phyloP scores from a whole-genome alignment of 352 stramenopile species.

The Phytopythium litorale region DNA sequence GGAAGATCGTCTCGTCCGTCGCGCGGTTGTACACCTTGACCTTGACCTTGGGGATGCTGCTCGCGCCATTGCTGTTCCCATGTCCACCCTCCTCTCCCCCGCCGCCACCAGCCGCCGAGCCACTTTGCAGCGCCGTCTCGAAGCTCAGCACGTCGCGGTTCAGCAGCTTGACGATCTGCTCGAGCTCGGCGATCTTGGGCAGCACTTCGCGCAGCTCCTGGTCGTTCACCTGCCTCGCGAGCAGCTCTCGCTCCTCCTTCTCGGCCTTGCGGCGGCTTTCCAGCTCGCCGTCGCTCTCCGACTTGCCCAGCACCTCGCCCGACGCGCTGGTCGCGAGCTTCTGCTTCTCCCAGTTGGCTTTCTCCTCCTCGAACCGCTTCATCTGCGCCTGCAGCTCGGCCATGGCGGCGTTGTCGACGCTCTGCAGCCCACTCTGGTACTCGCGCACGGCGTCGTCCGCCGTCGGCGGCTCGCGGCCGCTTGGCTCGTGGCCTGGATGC shows the following conservation, averaged over 20 bases:
- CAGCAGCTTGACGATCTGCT: constrained; percentile 89
- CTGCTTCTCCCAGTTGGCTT: constrained; percentile 85
- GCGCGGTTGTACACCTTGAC: constrained; percentile 89
- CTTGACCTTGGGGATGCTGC: constrained; percentile 82
- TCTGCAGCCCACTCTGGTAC: constrained; percentile 85
- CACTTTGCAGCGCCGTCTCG: constrained; percentile 87
- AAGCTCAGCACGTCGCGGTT: constrained; percentile 91
- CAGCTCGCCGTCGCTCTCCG: not conserved
- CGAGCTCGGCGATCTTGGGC: constrained; percentile 90
- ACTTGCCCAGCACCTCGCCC: not conserved
- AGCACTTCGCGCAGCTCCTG: constrained; percentile 91
- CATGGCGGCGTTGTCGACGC: constrained; percentile 61
- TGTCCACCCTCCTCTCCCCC: constrained; percentile 5
- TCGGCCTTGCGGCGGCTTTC: constrained; percentile 22
- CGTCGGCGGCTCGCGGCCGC: constrained; percentile 47
- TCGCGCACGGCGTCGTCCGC: constrained; percentile 85
- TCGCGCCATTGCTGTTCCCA: constrained; percentile 18
- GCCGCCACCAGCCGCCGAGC: constrained; percentile 10
- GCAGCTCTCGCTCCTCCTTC: constrained; percentile 53
- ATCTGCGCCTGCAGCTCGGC: constrained; percentile 89
- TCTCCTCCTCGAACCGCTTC: constrained; percentile 86
- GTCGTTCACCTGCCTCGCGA: constrained; percentile 83
- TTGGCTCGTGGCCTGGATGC: constrained; percentile 41
- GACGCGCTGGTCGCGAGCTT: constrained; percentile 9
- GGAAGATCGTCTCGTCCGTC: constrained; percentile 89